Base-by-base conservation (phyloP, 2,329 filamentous ascomycete species). In the Biscogniauxia marginata region DNA sequence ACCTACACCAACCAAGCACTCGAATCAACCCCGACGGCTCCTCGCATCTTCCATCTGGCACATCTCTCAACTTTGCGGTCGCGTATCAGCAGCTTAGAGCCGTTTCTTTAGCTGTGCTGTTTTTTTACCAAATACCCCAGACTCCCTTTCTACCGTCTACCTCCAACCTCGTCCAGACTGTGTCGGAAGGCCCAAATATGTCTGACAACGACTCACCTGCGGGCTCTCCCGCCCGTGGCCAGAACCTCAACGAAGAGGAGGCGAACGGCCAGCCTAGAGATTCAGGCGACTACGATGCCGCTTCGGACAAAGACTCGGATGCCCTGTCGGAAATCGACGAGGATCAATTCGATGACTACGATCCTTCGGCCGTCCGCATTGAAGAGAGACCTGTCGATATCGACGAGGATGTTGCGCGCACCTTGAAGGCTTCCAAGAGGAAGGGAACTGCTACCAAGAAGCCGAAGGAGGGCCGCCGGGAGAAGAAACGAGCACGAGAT, bases 381-480 rank as follows among this genome's bases (percentile, higher is more conserved):
- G 84, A 86, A 67, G 81, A 86, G 67, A 78, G 83, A 21, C 84
- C 84, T 0, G 78, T 86, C n/a, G 83, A 85, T 23, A 87, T 88
- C 59, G 86, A 88, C 65, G 85, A 88, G 65, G 84, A 87, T 60
- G 79, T 84, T 53, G 84, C 84, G 6, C 80, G 81, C 55, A 85
- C 84, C 2, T 72, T 88, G 25, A 88, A 88, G 70, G 84, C 84
- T 0, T 79, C 79, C n/a, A 87, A 85, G 73, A 75, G 84, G 56
- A 88, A 87, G 75, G 86, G 86, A 51, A 84, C 82, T 24, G 80
- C 81, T 49, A 74, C 79, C 46, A 90, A 89, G 73, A 95, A 91
- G 75, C 88, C 90, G 52, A 86, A 88, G 71, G 88, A 86, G 66
- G 86, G 84, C n/a, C 81, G 85, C 50, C 81, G 87, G 65, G 87